These are phyloP conservation scores for Umbelopsis ramanniana DNA, from an alignment of 192 early-diverging fungal genomes.

Conservation along the genomic window DNA sequence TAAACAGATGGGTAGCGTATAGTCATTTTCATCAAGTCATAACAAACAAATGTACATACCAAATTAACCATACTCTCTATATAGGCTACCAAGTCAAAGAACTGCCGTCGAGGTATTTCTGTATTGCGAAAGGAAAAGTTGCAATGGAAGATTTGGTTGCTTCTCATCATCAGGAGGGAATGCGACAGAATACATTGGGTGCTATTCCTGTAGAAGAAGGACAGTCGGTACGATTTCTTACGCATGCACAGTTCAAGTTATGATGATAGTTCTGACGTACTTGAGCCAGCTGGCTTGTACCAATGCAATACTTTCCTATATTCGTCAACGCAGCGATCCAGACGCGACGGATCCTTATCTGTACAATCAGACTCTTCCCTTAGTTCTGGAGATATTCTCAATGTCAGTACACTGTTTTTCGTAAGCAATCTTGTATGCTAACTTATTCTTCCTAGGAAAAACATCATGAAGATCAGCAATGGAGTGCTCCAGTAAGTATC, in stretches of 20 bases:
- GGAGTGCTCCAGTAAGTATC: constrained; percentile 59
- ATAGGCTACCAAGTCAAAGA: not conserved
- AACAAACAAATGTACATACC: not conserved
- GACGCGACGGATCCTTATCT: constrained; percentile 18
- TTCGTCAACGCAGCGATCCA: constrained; percentile 36
- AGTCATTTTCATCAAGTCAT: not conserved
- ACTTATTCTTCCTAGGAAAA: constrained; percentile 34
- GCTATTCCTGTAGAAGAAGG: not conserved
- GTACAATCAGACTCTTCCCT: constrained; percentile 9
- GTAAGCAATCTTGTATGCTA: not conserved
- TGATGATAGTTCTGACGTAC: not conserved
- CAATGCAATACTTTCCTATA: constrained; percentile 46
- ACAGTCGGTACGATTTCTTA: not conserved
- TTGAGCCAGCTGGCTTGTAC: constrained; percentile 46
- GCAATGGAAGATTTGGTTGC: constrained; percentile 9
- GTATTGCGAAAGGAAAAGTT: constrained; percentile 10
- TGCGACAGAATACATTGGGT: not conserved
- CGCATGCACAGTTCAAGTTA: not conserved
- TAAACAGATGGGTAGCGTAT: not conserved
- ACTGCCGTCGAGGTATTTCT: constrained; percentile 5
- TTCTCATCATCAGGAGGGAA: not conserved
- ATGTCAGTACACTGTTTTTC: constrained; percentile 26
- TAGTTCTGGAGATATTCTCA: constrained; percentile 42
- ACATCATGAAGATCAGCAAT: constrained; percentile 60
- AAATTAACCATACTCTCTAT: not conserved